A percentile compares a stretch with the other conserved stretches of the same genome.
phyloP scores from a whole-genome alignment of 768 basidiomycete species.

The Phanerodontia chrysosporium region DNA sequence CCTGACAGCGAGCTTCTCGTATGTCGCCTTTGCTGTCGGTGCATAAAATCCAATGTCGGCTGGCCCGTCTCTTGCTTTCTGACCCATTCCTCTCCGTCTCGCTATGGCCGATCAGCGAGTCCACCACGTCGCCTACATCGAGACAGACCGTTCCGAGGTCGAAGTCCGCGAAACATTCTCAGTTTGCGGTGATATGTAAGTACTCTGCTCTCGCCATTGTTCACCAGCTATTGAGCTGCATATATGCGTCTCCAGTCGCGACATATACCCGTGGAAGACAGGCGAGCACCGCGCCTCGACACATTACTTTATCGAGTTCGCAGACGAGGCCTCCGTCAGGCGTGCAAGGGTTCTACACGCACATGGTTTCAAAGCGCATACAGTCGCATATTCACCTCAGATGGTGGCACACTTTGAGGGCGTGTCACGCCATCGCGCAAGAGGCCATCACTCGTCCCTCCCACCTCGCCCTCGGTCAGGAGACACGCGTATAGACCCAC shows the following conservation, averaged over 20 bases:
- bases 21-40: background rate
- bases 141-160: slow-evolving; percentile 20
- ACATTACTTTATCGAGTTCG: slow-evolving; percentile 22
- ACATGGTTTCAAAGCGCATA: slow-evolving; percentile 8
- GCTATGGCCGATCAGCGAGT: background rate
- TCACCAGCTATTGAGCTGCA: background rate
- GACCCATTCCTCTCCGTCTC: background rate
- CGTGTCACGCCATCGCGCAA: background rate
- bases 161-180: slow-evolving; percentile 11
- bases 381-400: slow-evolving; percentile 11
- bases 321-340: slow-evolving; percentile 7
- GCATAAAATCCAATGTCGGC: background rate
- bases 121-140: slow-evolving; percentile 27
- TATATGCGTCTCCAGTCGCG: slow-evolving; percentile 10
- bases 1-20: background rate
- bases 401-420: slow-evolving; percentile 15
- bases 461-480: background rate
- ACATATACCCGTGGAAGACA: slow-evolving; percentile 5
- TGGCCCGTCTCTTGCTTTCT: background rate
- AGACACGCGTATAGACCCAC: background rate
- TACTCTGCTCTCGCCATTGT: background rate
- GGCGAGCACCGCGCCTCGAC: background rate
- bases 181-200: slow-evolving; percentile 21
- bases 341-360: slow-evolving; percentile 7
- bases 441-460: no score